phyloP scores from a whole-genome alignment of 306 rosid genomes.

The Senna siamea region DNA sequence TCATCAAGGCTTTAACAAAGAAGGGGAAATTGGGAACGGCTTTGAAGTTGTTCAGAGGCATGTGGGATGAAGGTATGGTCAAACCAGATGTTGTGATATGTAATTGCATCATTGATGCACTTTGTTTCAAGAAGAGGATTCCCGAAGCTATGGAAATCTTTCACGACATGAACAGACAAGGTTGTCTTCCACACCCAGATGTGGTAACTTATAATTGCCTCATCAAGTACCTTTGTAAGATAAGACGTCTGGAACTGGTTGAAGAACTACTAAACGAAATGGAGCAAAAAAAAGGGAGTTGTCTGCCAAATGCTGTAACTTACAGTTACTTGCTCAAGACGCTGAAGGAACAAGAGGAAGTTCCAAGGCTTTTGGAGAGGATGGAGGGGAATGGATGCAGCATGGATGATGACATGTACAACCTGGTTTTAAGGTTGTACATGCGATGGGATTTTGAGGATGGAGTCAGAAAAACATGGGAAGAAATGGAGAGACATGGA shows the following conservation, averaged over 20 bases:
- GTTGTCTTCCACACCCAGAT: slow-evolving; percentile 53
- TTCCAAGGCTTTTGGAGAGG: slow-evolving; percentile 53
- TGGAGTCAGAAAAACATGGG: slow-evolving; percentile 64
- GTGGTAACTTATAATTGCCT: slow-evolving; percentile 71
- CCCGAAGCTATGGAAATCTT: slow-evolving; percentile 72
- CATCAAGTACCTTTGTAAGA: slow-evolving; percentile 69
- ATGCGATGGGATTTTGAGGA: slow-evolving; percentile 66
- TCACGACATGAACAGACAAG: slow-evolving; percentile 55
- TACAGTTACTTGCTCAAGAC: slow-evolving; percentile 64
- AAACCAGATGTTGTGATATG: slow-evolving; percentile 69
- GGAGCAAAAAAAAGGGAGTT: slow-evolving; percentile 58
- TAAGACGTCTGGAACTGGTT: slow-evolving; percentile 62
- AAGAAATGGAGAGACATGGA: slow-evolving; percentile 69
- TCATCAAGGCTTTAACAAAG: slow-evolving; percentile 73
- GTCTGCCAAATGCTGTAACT: slow-evolving; percentile 65
- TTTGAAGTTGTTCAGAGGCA: slow-evolving; percentile 60
- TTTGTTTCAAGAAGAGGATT: slow-evolving; percentile 89
- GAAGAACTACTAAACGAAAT: slow-evolving; percentile 67
- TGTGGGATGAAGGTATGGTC: slow-evolving; percentile 65
- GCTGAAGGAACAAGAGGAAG: slow-evolving; percentile 58
- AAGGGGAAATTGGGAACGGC: slow-evolving; percentile 79
- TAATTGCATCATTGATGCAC: slow-evolving; percentile 74
- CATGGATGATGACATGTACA: slow-evolving; percentile 62
- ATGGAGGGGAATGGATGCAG: slow-evolving; percentile 65
- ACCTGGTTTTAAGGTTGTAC: slow-evolving; percentile 71